These are phyloP conservation scores for Dioscorea dumetorum DNA, from an alignment of 106 monocot genomes.

Conservation along the genomic window DNA sequence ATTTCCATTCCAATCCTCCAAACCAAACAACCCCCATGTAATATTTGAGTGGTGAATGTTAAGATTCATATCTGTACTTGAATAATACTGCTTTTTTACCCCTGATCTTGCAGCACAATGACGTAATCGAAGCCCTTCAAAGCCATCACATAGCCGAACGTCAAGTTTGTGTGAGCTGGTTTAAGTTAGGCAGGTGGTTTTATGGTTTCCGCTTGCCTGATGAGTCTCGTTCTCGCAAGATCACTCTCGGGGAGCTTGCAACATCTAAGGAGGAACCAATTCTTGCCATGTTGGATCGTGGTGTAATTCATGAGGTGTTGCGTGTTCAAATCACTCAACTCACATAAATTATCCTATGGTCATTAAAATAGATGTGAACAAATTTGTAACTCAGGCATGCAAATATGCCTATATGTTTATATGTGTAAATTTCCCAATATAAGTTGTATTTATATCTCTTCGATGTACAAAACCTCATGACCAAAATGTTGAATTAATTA, in stretches of 20 bases:
- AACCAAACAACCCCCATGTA: no score
- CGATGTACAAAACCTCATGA: no score
- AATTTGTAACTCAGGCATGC: no score
- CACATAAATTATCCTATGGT: not conserved
- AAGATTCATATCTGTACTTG: no score
- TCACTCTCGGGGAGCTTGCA: conserved; percentile 57
- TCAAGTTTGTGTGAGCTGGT: conserved; percentile 60
- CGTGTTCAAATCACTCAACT: conserved; percentile 56
- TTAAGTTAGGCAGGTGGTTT: conserved; percentile 75
- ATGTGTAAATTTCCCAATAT: no score
- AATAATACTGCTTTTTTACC: no score
- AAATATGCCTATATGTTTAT: no score
- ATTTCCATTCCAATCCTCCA: no score
- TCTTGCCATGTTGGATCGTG: conserved; percentile 52
- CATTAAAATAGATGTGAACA: not conserved
- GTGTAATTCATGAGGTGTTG: conserved; percentile 79
- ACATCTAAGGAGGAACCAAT: conserved; percentile 29
- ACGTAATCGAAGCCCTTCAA: conserved; percentile 47
- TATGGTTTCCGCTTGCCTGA: conserved; percentile 78
- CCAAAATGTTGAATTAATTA: no score
- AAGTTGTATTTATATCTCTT: no score
- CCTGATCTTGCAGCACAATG: conserved; percentile 31
- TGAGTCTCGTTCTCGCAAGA: conserved; percentile 37
- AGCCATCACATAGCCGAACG: conserved; percentile 35
- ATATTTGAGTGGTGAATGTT: no score